Evolutionary conservation across 257 asterid genomes (phyloP).

Genomic region (Capsicum pubescens): DNA sequence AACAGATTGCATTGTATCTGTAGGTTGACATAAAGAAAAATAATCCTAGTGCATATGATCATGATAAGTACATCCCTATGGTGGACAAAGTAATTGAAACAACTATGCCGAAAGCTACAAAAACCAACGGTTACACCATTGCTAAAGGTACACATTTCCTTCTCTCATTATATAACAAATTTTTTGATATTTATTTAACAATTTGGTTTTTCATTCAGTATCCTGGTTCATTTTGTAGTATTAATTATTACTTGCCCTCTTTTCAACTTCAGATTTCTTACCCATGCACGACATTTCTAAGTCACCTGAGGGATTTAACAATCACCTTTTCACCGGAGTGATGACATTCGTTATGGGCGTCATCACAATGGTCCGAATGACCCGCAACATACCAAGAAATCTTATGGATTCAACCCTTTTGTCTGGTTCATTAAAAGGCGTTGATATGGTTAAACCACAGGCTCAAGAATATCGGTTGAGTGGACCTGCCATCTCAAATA

Average conservation of each 20-base stretch:
- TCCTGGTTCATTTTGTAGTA: constrained; percentile 11
- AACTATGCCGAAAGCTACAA: constrained; percentile 47
- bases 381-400: constrained; percentile 86
- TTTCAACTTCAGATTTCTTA: constrained; percentile 40
- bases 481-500: constrained; percentile 57
- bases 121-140: constrained; percentile 45
- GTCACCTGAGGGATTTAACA: constrained; percentile 55
- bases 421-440: constrained; percentile 60
- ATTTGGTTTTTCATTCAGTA: not conserved
- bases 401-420: constrained; percentile 74
- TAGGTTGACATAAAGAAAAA: constrained; percentile 1
- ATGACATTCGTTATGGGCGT: constrained; percentile 90
- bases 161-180: not conserved
- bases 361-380: constrained; percentile 84
- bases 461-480: constrained; percentile 39
- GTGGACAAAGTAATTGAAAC: constrained; percentile 64
- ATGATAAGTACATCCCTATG: constrained; percentile 31
- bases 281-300: constrained; percentile 43
- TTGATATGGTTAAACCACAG: constrained; percentile 54
- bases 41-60: not conserved
- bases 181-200: too few relatives aligned
- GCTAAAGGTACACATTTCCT: constrained; percentile 50
- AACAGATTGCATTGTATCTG: not conserved
- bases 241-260: not conserved
- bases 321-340: constrained; percentile 73